Evolutionary conservation across 306 rosid genomes (phyloP).

Genomic region (Dryas alaskensis): DNA sequence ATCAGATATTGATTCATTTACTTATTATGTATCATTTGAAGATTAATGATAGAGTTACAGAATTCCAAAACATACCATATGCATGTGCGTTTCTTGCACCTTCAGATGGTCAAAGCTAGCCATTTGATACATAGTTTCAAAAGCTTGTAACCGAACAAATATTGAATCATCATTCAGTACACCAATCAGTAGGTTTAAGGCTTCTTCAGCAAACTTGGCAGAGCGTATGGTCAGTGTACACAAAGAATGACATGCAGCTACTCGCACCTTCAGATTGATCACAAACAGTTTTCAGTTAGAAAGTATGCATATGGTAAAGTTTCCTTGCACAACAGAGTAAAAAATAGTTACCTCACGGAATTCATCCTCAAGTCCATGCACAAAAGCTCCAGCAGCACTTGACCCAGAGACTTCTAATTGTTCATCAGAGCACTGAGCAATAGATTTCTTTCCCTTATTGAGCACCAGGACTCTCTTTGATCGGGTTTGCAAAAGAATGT

Average conservation of each 20-base stretch:
- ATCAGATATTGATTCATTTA: neutral
- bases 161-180: constrained; percentile 68
- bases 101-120: constrained; percentile 47
- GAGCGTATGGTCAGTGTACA: constrained; percentile 50
- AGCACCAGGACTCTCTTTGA: constrained; percentile 60
- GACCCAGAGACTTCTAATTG: constrained; percentile 45
- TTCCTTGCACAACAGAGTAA: neutral
- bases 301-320: constrained; percentile 1
- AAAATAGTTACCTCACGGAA: constrained; percentile 61
- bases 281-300: constrained; percentile 16
- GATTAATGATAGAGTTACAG: neutral
- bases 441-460: constrained; percentile 42
- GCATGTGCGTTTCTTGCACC: constrained; percentile 67
- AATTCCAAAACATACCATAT: constrained; percentile 53
- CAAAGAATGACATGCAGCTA: constrained; percentile 67
- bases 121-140: constrained; percentile 79
- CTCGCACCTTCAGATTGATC: constrained; percentile 63
- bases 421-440: constrained; percentile 41
- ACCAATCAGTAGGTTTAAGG: constrained; percentile 63
- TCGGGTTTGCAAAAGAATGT: constrained; percentile 71
- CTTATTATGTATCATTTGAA: neutral
- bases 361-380: constrained; percentile 98
- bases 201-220: constrained; percentile 57
- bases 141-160: constrained; percentile 64
- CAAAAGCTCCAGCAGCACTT: constrained; percentile 69